Percentiles rank a stretch among this genome's conserved stretches.
These are phyloP conservation scores for Saitozyma sp. DNA, from an alignment of 768 basidiomycete genomes.

Conservation along the genomic window DNA sequence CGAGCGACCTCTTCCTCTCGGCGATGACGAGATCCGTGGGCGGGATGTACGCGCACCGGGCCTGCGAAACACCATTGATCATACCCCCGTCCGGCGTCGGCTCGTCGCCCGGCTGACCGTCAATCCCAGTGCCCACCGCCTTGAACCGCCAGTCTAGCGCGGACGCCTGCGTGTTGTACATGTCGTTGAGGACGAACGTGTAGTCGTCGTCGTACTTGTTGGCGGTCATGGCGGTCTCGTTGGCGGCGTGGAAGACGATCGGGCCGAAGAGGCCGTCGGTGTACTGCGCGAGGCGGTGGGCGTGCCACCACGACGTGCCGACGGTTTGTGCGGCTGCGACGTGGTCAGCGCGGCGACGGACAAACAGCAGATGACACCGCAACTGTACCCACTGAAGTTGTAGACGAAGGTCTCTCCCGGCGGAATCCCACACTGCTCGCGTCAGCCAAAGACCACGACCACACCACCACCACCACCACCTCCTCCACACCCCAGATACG, in stretches of 20 bases:
- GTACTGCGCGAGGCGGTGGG: slow-evolving; percentile 48
- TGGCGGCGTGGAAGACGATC: slow-evolving; percentile 56
- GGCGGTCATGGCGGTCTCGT: slow-evolving; percentile 47
- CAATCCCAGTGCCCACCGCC: slow-evolving; percentile 5
- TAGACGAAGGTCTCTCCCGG: not conserved
- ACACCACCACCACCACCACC: not conserved
- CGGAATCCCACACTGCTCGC: slow-evolving; percentile 5
- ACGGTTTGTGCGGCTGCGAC: slow-evolving; percentile 1
- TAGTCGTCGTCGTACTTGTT: slow-evolving; percentile 8
- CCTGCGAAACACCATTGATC: slow-evolving; percentile 9
- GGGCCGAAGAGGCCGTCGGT: slow-evolving; percentile 61
- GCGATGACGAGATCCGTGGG: not conserved
- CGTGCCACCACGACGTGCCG: slow-evolving; percentile 13
- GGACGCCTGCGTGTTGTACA: slow-evolving; percentile 11
- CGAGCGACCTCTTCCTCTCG: not conserved
- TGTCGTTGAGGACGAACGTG: slow-evolving; percentile 5
- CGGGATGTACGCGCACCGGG: slow-evolving; percentile 3
- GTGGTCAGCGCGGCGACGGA: no score
- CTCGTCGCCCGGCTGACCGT: slow-evolving; percentile 7
- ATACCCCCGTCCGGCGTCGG: slow-evolving; percentile 1
- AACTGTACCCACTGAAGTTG: not conserved
- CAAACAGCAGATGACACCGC: no score
- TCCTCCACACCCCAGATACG: no score
- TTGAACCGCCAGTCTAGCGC: slow-evolving; percentile 5
- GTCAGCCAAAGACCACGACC: slow-evolving; percentile 4